These are phyloP conservation scores for Lasiodiplodia gonubiensis DNA, from an alignment of 2,329 filamentous ascomycete species.

Conservation along the genomic window DNA sequence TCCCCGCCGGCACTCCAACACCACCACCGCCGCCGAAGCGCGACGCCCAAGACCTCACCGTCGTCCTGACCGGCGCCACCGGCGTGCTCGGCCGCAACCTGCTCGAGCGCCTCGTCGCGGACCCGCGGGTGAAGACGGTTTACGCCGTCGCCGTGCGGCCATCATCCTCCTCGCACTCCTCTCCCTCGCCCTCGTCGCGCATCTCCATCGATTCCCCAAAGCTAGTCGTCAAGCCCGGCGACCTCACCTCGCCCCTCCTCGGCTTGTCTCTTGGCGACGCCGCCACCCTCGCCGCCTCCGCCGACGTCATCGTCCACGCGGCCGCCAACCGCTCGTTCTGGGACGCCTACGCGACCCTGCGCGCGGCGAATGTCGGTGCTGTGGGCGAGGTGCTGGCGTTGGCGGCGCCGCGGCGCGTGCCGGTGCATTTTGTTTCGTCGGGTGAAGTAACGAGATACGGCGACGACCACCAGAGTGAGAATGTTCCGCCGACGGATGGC, in stretches of 20 bases:
- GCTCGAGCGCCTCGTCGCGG: slow-evolving; percentile 40
- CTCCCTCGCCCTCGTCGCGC: neutral
- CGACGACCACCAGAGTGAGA: no score
- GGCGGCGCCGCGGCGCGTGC: slow-evolving; percentile 23
- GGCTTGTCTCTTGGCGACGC: neutral
- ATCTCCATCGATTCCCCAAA: slow-evolving; percentile 11
- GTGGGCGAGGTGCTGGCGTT: slow-evolving; percentile 28
- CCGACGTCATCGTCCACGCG: slow-evolving; percentile 35
- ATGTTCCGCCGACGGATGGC: no score
- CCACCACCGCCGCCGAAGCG: neutral
- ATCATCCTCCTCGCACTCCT: no score
- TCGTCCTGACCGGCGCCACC: slow-evolving; percentile 33
- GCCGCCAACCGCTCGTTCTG: slow-evolving; percentile 36
- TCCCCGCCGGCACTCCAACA: neutral
- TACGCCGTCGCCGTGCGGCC: slow-evolving; percentile 54
- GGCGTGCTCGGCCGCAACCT: slow-evolving; percentile 30
- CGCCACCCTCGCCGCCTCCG: neutral
- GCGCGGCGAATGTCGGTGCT: slow-evolving; percentile 34
- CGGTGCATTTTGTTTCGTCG: slow-evolving; percentile 34
- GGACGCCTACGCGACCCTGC: slow-evolving; percentile 37
- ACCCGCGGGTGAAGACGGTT: slow-evolving; percentile 37
- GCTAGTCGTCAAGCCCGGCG: slow-evolving; percentile 42
- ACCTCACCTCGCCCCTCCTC: slow-evolving; percentile 41
- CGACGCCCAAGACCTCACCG: neutral
- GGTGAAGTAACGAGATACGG: neutral